These are phyloP conservation scores for Thalassiosira exigua DNA, from an alignment of 352 stramenopile species.

Conservation along the genomic window DNA sequence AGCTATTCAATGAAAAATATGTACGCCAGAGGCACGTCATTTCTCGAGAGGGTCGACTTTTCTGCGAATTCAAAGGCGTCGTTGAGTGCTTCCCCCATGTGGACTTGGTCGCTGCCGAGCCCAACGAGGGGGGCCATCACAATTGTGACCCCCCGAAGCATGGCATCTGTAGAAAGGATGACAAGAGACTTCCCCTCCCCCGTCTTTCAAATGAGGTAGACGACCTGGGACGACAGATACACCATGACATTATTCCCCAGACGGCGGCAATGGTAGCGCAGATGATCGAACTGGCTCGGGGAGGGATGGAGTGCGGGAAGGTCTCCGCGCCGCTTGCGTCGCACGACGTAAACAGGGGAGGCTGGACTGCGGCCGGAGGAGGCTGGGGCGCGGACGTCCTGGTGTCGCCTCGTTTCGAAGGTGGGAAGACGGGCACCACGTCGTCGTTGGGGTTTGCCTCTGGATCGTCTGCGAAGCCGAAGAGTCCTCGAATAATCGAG, in stretches of 20 bases:
- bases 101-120: constrained; percentile 20
- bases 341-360: background rate
- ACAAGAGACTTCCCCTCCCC: constrained; percentile 28
- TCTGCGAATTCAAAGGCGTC: background rate
- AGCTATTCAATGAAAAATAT: background rate
- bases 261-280: background rate
- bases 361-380: too few relatives aligned
- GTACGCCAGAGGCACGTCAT: background rate
- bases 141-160: constrained; percentile 14
- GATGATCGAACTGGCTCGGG: background rate
- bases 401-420: too few relatives aligned
- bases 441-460: too few relatives aligned
- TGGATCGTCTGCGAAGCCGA: too few relatives aligned
- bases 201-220: constrained; percentile 23
- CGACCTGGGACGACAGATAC: constrained; percentile 3
- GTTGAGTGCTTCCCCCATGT: background rate
- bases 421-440: too few relatives aligned
- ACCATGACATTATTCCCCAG: constrained; percentile 7
- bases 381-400: too few relatives aligned
- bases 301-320: background rate
- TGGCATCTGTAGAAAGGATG: background rate
- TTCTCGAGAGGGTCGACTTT: background rate
- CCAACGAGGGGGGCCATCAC: constrained; percentile 13
- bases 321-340: background rate
- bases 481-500: too few relatives aligned